phyloP scores from a whole-genome alignment of 208 protist species.

The Wallacemonas sp. region DNA sequence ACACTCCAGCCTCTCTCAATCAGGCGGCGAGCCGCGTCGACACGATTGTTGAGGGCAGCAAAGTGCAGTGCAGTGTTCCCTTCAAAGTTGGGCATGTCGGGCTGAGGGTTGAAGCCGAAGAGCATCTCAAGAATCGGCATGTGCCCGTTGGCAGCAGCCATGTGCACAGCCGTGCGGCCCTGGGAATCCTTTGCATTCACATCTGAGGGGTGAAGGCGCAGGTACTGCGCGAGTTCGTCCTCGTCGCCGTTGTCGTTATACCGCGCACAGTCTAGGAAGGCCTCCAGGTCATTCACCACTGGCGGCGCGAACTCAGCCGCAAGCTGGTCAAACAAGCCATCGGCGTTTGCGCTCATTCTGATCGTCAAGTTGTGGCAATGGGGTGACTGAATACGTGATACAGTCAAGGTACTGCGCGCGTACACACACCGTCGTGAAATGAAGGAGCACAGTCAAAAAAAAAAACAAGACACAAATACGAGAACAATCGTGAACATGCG shows the following conservation, averaged over 20 bases:
- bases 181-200: conserved; percentile 68
- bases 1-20: conserved; percentile 61
- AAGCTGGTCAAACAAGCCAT: conserved; percentile 1
- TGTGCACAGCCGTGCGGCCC: conserved; percentile 82
- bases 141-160: conserved; percentile 87
- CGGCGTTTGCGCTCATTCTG: conserved; percentile 1
- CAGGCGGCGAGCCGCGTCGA: conserved; percentile 59
- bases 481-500: too few relatives aligned
- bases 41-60: conserved; percentile 85
- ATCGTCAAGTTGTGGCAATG: too few relatives aligned
- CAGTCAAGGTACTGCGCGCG: too few relatives aligned
- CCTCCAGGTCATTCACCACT: conserved; percentile 57
- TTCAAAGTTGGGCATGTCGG: conserved; percentile 73
- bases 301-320: conserved; percentile 4
- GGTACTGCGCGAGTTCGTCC: conserved; percentile 40
- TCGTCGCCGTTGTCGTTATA: conserved; percentile 83
- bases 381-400: too few relatives aligned
- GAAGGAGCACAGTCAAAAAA: too few relatives aligned
- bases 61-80: conserved; percentile 89
- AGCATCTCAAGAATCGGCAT: conserved; percentile 73
- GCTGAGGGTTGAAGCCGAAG: conserved; percentile 50
- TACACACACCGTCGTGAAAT: too few relatives aligned
- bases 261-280: conserved; percentile 81
- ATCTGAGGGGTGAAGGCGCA: conserved; percentile 46
- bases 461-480: too few relatives aligned